Evolutionary conservation across 345 rosid genomes (phyloP).

Genomic region (Euphorbia tirucalli): DNA sequence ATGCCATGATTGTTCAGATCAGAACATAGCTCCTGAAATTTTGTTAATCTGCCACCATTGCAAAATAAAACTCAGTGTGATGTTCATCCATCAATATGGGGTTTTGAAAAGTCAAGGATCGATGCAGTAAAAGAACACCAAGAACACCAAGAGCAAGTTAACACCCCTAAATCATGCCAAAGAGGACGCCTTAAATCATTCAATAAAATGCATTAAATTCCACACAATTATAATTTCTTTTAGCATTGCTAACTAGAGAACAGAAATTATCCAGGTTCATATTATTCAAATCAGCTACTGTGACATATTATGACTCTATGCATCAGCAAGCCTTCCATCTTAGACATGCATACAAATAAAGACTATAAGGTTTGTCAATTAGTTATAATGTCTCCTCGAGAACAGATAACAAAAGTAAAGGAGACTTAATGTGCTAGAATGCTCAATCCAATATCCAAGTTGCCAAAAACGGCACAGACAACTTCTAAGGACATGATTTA

Average conservation of each 20-base stretch:
- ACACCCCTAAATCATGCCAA: background rate
- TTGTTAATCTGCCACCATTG: slow-evolving; percentile 40
- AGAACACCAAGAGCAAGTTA: background rate
- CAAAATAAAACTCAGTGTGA: background rate
- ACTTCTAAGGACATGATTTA: background rate
- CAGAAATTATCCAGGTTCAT: background rate
- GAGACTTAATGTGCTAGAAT: too few relatives aligned
- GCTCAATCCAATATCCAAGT: background rate
- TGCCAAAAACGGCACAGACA: background rate
- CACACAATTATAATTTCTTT: too few relatives aligned
- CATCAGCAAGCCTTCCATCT: too few relatives aligned
- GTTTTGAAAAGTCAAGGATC: background rate
- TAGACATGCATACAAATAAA: too few relatives aligned
- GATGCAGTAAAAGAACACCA: background rate
- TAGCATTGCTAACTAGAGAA: too few relatives aligned
- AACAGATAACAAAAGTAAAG: background rate
- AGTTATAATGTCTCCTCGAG: background rate
- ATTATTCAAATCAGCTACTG: too few relatives aligned
- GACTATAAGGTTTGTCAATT: background rate
- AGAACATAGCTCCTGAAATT: slow-evolving; percentile 53
- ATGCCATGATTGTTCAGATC: slow-evolving; percentile 14
- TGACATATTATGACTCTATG: too few relatives aligned
- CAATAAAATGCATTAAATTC: too few relatives aligned
- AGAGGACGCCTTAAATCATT: too few relatives aligned
- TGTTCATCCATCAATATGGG: background rate